Conservation (phyloP, 305 asterid species). For the Euphrasia arctica region DNA sequence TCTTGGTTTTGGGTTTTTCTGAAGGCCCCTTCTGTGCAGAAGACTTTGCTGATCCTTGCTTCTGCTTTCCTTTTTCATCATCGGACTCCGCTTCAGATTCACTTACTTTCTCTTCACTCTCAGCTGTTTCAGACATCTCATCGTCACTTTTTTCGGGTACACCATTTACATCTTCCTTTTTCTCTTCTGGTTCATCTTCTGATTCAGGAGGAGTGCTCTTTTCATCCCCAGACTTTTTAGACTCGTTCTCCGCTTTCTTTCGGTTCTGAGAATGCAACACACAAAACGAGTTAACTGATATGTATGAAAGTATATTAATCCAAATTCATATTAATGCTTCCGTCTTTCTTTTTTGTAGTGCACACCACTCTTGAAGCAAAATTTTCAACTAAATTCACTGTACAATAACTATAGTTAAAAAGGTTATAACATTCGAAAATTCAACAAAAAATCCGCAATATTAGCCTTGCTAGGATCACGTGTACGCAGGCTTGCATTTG, state of each 20-base stretch:
- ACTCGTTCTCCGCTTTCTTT: constrained; percentile 46
- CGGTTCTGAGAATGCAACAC: constrained; percentile 40
- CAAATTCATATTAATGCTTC: neutral
- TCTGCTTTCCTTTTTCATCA: constrained; percentile 38
- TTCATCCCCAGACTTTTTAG: constrained; percentile 48
- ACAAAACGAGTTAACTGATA: constrained; percentile 15
- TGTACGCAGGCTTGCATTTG: neutral
- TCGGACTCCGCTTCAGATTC: constrained; percentile 46
- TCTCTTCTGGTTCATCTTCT: constrained; percentile 61
- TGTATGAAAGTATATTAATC: neutral
- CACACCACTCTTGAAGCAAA: neutral
- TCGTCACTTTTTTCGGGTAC: constrained; percentile 53
- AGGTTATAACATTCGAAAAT: neutral
- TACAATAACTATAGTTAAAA: constrained; percentile 1
- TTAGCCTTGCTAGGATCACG: neutral
- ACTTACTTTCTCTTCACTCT: constrained; percentile 48
- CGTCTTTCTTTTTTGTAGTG: neutral
- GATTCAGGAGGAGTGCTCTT: constrained; percentile 39
- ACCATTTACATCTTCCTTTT: constrained; percentile 45
- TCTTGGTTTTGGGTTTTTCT: constrained; percentile 39
- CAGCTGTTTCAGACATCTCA: constrained; percentile 66
- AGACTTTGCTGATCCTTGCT: constrained; percentile 37
- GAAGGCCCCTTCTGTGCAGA: constrained; percentile 36
- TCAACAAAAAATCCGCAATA: neutral
- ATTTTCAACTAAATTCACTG: neutral